Evolutionary conservation across 306 rosid species (phyloP).

Genomic region (Alnus glutinosa): DNA sequence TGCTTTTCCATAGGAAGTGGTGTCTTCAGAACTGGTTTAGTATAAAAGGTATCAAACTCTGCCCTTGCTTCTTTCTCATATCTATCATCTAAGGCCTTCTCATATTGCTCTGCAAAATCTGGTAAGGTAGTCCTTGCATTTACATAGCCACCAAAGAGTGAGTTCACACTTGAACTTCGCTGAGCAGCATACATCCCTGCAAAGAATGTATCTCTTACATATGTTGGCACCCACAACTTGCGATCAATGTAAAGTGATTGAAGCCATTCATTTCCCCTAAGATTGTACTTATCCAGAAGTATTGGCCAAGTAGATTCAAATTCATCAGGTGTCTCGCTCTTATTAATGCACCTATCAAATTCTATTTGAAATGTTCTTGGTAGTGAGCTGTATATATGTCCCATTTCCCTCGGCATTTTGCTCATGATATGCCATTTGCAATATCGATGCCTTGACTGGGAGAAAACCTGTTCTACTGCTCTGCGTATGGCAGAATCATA

Average conservation of each 20-base stretch:
- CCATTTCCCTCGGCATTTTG: slow-evolving; percentile 27
- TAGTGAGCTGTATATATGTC: slow-evolving; percentile 10
- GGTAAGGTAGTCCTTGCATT: slow-evolving; percentile 27
- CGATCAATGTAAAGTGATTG: slow-evolving; percentile 24
- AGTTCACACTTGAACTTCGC: slow-evolving; percentile 3
- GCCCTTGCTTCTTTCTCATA: slow-evolving; percentile 33
- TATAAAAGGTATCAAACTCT: slow-evolving; percentile 24
- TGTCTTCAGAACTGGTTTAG: slow-evolving; percentile 23
- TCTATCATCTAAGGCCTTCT: slow-evolving; percentile 17
- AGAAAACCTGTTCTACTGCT: slow-evolving; percentile 18
- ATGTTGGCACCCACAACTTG: slow-evolving; percentile 23
- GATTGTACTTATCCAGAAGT: slow-evolving; percentile 28
- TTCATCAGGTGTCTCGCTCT: slow-evolving; percentile 21
- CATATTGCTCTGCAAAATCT: slow-evolving; percentile 24
- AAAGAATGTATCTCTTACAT: slow-evolving; percentile 16
- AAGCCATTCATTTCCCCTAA: slow-evolving; percentile 32
- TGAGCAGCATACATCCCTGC: slow-evolving; percentile 23
- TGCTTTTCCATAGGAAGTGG: slow-evolving; percentile 27
- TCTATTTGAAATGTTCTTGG: slow-evolving; percentile 28
- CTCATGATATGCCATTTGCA: slow-evolving; percentile 30
- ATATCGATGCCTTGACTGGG: slow-evolving; percentile 17
- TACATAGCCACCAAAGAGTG: slow-evolving; percentile 29
- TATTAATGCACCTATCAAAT: slow-evolving; percentile 16
- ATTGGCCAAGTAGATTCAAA: slow-evolving; percentile 29
- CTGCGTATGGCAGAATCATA: slow-evolving; percentile 13